Percentiles rank a stretch among this genome's conserved stretches.
phyloP scores from a whole-genome alignment of 108 stramenopile species.

The Seminavis robusta region DNA sequence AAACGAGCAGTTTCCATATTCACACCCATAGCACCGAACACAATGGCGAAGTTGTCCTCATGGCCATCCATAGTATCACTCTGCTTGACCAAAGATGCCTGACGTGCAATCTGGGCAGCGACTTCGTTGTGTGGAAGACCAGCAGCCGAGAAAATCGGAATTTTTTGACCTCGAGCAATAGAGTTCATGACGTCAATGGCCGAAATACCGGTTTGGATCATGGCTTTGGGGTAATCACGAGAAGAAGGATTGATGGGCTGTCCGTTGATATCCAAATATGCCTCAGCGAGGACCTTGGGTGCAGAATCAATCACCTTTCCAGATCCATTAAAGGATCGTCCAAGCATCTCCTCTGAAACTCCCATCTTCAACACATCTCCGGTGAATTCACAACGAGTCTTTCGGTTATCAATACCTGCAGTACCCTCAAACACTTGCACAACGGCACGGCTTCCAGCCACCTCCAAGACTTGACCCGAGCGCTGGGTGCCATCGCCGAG shows the following conservation, averaged over 20 bases:
- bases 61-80: constrained; percentile 96
- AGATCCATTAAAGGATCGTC: constrained; percentile 97
- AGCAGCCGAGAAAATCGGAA: constrained; percentile 99
- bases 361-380: constrained; percentile 99
- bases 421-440: constrained; percentile 99
- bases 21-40: constrained; percentile 99
- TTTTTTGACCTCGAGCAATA: constrained; percentile 99
- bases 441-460: constrained; percentile 94
- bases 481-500: constrained; percentile 94
- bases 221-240: constrained; percentile 99
- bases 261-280: constrained; percentile 98
- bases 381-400: constrained; percentile 96
- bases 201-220: constrained; percentile 99
- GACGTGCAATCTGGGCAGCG: constrained; percentile 99
- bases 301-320: constrained; percentile 98
- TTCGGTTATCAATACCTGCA: constrained; percentile 98
- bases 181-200: constrained; percentile 99
- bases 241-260: constrained; percentile 99
- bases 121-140: constrained; percentile 99
- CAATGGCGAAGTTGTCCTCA: constrained; percentile 99
- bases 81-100: constrained; percentile 96
- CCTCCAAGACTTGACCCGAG: constrained; percentile 97
- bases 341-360: constrained; percentile 99
- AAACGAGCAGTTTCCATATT: constrained; percentile 99
- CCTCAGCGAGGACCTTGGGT: constrained; percentile 98